Percentiles rank a stretch among this genome's conserved stretches.
Conservation (phyloP, 352 stramenopile species). For the Peronospora farinosa region DNA sequence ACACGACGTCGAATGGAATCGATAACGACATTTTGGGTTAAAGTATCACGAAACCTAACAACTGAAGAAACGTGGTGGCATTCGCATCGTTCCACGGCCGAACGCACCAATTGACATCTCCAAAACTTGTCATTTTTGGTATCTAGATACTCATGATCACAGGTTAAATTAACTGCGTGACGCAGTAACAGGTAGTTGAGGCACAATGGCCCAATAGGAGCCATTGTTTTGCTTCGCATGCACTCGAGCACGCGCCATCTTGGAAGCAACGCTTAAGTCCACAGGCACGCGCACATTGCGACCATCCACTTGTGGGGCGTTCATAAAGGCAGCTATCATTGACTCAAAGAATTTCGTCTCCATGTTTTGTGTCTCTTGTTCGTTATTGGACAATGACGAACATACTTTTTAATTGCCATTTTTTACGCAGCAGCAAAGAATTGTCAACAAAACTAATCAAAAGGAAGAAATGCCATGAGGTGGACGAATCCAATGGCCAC, state of each 20-base stretch:
- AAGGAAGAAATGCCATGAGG: constrained; percentile 10
- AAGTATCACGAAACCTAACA: background rate
- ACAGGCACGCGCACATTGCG: constrained; percentile 60
- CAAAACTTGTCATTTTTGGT: constrained; percentile 1
- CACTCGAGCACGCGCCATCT: constrained; percentile 39
- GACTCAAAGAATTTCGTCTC: constrained; percentile 45
- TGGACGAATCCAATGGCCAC: constrained; percentile 24
- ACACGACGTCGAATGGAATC: constrained; percentile 6
- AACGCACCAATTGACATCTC: background rate
- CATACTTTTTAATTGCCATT: too few species aligned
- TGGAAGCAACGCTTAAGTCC: constrained; percentile 47
- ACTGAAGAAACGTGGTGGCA: constrained; percentile 12
- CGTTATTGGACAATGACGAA: constrained; percentile 14
- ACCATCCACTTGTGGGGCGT: constrained; percentile 63
- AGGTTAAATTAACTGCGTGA: constrained; percentile 13
- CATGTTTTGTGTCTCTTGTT: constrained; percentile 10
- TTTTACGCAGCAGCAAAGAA: too few species aligned
- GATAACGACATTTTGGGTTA: constrained; percentile 17
- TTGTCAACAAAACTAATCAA: constrained; percentile 21
- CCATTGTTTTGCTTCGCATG: constrained; percentile 46
- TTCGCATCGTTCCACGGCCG: background rate
- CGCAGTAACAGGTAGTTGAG: constrained; percentile 45
- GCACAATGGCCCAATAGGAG: constrained; percentile 46
- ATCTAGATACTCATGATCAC: background rate
- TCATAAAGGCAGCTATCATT: constrained; percentile 69